Evolutionary conservation across 148 eudicot genomes (phyloP).

Genomic region (Nyssa sinensis): DNA sequence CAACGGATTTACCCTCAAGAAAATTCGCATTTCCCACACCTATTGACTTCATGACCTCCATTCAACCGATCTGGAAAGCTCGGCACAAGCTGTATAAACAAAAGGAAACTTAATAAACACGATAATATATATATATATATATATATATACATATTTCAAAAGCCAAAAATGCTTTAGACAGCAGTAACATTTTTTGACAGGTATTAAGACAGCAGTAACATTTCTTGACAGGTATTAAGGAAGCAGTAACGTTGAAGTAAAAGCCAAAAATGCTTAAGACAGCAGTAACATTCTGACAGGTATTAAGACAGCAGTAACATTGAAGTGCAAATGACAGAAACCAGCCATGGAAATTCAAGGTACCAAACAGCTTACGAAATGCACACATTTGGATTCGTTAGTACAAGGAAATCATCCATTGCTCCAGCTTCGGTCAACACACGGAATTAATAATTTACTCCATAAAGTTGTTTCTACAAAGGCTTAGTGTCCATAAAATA

Average conservation of each 20-base stretch:
- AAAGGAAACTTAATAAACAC: background rate
- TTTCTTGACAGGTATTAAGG: background rate
- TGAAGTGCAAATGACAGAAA: background rate
- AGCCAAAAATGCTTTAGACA: background rate
- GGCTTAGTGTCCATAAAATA: no score
- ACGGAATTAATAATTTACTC: no score
- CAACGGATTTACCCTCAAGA: slow-evolving; percentile 17
- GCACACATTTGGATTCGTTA: no score
- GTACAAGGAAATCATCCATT: no score
- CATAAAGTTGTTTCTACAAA: no score
- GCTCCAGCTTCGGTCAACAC: no score
- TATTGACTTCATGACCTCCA: slow-evolving; percentile 28
- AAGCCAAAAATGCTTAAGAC: background rate
- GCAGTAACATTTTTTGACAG: background rate
- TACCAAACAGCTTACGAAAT: background rate
- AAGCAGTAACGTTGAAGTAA: background rate
- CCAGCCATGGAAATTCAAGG: background rate
- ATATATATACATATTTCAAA: no score
- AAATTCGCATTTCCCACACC: slow-evolving; percentile 25
- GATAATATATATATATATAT: no score
- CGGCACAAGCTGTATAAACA: slow-evolving; percentile 39
- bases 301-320: background rate
- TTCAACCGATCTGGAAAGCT: slow-evolving; percentile 33
- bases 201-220: background rate
- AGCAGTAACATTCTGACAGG: background rate